These are phyloP conservation scores for Fusarium guadeloupense DNA, from an alignment of 2,329 filamentous ascomycete species.

Conservation along the genomic window DNA sequence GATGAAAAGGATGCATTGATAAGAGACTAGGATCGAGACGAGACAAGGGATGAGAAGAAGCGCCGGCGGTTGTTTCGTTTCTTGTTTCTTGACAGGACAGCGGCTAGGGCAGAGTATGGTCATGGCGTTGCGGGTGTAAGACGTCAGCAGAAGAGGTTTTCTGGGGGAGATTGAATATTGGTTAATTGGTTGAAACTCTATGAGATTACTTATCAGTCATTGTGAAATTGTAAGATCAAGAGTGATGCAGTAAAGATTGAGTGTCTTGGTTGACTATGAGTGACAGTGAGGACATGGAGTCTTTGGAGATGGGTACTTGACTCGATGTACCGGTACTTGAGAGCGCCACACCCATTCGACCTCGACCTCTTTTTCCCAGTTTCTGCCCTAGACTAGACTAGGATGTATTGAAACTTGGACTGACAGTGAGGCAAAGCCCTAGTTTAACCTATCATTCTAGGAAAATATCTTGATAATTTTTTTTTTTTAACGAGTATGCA, in stretches of 20 bases:
- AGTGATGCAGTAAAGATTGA: slow-evolving; percentile 6
- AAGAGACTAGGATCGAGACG: slow-evolving; percentile 27
- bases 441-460: background rate
- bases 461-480: background rate
- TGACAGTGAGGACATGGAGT: too few relatives aligned
- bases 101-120: slow-evolving; percentile 32
- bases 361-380: slow-evolving; percentile 9
- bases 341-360: slow-evolving; percentile 28
- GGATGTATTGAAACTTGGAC: slow-evolving; percentile 1
- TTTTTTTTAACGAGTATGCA: slow-evolving; percentile 5
- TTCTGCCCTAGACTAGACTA: slow-evolving; percentile 23
- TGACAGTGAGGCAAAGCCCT: slow-evolving; percentile 12
- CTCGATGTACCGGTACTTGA: slow-evolving; percentile 40
- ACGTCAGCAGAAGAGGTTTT: slow-evolving; percentile 13
- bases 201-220: background rate
- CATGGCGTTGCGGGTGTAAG: slow-evolving; percentile 22
- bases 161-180: slow-evolving; percentile 16
- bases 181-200: slow-evolving; percentile 2
- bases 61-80: slow-evolving; percentile 45
- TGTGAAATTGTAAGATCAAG: background rate
- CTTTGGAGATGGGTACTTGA: too few relatives aligned
- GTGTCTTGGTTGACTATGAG: slow-evolving; percentile 16
- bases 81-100: slow-evolving; percentile 40
- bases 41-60: slow-evolving; percentile 32
- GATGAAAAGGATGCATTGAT: slow-evolving; percentile 16